These are phyloP conservation scores for Cyberlindnera petersonii DNA, from an alignment of 805 yeast genomes.

Conservation along the genomic window DNA sequence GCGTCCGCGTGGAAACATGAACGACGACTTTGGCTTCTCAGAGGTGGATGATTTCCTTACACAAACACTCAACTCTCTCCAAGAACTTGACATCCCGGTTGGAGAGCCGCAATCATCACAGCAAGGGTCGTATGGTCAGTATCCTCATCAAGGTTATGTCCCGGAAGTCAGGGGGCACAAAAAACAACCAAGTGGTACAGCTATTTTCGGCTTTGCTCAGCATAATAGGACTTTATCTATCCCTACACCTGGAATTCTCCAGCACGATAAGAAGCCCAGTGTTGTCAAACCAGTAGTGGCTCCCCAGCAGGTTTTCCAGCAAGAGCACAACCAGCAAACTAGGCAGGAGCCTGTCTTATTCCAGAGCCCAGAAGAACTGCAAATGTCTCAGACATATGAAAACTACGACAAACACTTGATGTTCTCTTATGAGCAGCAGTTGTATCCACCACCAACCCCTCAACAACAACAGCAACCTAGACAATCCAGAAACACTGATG, in stretches of 20 bases:
- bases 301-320: slow-evolving; percentile 21
- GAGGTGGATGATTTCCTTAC: slow-evolving; percentile 47
- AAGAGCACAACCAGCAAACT: slow-evolving; percentile 18
- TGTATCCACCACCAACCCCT: slow-evolving; percentile 7
- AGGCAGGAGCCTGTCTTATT: slow-evolving; percentile 22
- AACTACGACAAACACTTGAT: neutral
- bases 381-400: slow-evolving; percentile 4
- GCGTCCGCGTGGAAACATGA: neutral
- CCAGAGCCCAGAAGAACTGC: slow-evolving; percentile 19
- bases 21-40: slow-evolving; percentile 18
- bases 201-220: slow-evolving; percentile 68
- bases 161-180: slow-evolving; percentile 37
- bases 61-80: slow-evolving; percentile 51
- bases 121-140: slow-evolving; percentile 10
- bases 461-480: slow-evolving; percentile 5
- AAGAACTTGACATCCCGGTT: slow-evolving; percentile 61
- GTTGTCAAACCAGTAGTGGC: slow-evolving; percentile 15
- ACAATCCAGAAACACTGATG: slow-evolving; percentile 26
- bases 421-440: slow-evolving; percentile 3
- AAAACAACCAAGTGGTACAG: slow-evolving; percentile 72
- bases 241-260: slow-evolving; percentile 35
- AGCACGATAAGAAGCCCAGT: slow-evolving; percentile 6
- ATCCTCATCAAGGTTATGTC: slow-evolving; percentile 5
- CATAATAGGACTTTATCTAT: slow-evolving; percentile 63
- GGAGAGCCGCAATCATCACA: slow-evolving; percentile 21